These are phyloP conservation scores for Simplicillium sp. DNA, from an alignment of 2,329 filamentous ascomycete genomes.

Conservation along the genomic window DNA sequence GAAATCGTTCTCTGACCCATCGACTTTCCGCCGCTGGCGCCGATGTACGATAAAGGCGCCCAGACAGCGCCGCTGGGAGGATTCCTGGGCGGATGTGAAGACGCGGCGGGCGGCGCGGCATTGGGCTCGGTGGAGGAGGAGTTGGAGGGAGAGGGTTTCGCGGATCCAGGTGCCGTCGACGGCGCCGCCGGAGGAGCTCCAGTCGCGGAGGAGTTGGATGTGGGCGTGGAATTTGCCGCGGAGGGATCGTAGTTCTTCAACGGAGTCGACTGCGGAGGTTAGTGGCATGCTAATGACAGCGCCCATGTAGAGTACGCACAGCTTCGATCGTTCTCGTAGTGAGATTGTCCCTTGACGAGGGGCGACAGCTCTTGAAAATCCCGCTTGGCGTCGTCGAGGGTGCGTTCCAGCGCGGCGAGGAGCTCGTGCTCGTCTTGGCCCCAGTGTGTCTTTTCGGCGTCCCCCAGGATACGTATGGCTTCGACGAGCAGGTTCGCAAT, in stretches of 20 bases:
- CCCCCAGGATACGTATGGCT: conserved; percentile 42
- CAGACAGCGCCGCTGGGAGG: conserved; percentile 35
- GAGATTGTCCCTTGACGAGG: conserved; percentile 44
- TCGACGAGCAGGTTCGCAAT: conserved; percentile 46
- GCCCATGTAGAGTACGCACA: conserved; percentile 25
- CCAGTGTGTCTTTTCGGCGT: conserved; percentile 51
- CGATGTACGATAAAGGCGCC: conserved; percentile 46
- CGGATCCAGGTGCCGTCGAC: conserved; percentile 46
- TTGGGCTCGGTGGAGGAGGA: conserved; percentile 46
- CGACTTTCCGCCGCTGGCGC: conserved; percentile 13
- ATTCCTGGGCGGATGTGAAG: conserved; percentile 40
- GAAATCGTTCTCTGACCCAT: conserved; percentile 23
- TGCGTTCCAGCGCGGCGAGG: conserved; percentile 40
- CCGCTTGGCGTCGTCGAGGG: conserved; percentile 49
- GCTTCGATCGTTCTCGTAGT: conserved; percentile 48
- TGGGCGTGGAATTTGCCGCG: conserved; percentile 36
- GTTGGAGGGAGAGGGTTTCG: conserved; percentile 38
- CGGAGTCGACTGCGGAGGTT: conserved; percentile 34
- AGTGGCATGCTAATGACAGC: conserved; percentile 6
- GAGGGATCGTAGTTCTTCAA: conserved; percentile 38
- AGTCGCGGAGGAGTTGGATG: conserved; percentile 41
- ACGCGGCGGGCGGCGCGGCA: conserved; percentile 48
- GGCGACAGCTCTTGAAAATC: conserved; percentile 50
- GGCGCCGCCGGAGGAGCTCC: conserved; percentile 43
- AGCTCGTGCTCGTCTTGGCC: conserved; percentile 51